Conservation (phyloP, 2,329 filamentous ascomycete genomes). For the Diaporthe eres region DNA sequence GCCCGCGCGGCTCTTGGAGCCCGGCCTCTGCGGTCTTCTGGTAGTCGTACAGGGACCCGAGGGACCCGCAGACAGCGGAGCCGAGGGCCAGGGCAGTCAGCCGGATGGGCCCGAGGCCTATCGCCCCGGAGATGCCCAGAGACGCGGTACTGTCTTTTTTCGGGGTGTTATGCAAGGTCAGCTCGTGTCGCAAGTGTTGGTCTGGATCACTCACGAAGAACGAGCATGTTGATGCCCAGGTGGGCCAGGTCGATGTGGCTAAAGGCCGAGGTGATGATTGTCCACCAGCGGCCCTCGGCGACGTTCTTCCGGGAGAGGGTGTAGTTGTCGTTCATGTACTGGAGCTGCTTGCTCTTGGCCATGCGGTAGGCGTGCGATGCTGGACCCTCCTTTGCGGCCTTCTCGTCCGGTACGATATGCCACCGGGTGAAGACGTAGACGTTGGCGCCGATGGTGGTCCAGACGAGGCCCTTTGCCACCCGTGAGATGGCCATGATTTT, state of each 20-base stretch:
- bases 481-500: not conserved
- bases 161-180: not conserved
- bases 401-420: not conserved
- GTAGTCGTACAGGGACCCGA: slow-evolving; percentile 41
- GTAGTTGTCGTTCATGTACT: slow-evolving; percentile 44
- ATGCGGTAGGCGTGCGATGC: not conserved
- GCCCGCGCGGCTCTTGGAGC: slow-evolving; percentile 31
- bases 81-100: slow-evolving; percentile 42
- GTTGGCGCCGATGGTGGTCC: slow-evolving; percentile 42
- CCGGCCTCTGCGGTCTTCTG: slow-evolving; percentile 32
- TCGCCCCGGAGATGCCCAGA: slow-evolving; percentile 31
- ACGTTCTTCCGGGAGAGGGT: slow-evolving; percentile 44
- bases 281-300: slow-evolving; percentile 46
- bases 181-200: not conserved
- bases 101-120: slow-evolving; percentile 41
- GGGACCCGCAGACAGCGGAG: slow-evolving; percentile 43
- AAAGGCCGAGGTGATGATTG: slow-evolving; percentile 44
- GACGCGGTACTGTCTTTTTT: slow-evolving; percentile 34
- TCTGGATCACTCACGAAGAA: slow-evolving; percentile 33
- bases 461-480: slow-evolving; percentile 36
- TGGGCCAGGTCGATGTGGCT: slow-evolving; percentile 44
- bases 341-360: not conserved
- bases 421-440: slow-evolving; percentile 36
- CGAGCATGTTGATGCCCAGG: slow-evolving; percentile 46
- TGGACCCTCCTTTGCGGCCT: not conserved